These are phyloP conservation scores for Solanum infundibuliforme DNA, from an alignment of 257 asterid genomes.

Conservation along the genomic window DNA sequence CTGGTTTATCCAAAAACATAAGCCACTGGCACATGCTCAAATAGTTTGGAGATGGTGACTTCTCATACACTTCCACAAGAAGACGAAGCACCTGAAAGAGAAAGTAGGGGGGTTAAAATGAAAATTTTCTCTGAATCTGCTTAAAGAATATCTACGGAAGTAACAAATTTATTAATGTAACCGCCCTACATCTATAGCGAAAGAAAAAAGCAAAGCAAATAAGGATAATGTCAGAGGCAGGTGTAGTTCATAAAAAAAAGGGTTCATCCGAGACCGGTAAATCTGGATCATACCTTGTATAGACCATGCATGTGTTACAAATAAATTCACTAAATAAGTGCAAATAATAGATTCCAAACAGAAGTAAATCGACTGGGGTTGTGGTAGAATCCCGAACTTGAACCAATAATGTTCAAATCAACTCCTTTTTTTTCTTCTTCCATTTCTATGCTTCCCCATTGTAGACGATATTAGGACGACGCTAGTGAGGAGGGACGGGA, in stretches of 20 bases:
- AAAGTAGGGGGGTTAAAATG: neutral
- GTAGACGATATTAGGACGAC: neutral
- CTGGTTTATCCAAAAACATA: slow-evolving; percentile 87
- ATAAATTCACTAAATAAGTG: neutral
- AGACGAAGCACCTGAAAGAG: slow-evolving; percentile 69
- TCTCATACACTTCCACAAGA: slow-evolving; percentile 72
- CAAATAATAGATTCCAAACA: neutral
- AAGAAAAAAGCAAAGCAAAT: neutral
- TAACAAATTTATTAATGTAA: neutral
- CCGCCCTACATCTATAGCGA: neutral
- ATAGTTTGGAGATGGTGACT: slow-evolving; percentile 86
- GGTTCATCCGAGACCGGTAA: neutral
- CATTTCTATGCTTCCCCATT: neutral
- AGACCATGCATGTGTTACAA: neutral
- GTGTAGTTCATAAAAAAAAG: neutral
- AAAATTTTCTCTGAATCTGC: neutral
- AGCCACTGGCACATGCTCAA: slow-evolving; percentile 91
- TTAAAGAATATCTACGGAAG: neutral
- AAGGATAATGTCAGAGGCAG: neutral
- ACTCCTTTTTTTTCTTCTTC: neutral
- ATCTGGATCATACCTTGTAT: neutral
- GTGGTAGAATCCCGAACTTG: neutral
- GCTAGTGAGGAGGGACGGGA: neutral
- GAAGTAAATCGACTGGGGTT: neutral
- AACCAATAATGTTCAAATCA: neutral